A percentile compares a stretch with the other conserved stretches of the same genome.
These are phyloP conservation scores for Pichia cabralensis DNA, from an alignment of 805 yeast genomes.

Conservation along the genomic window DNA sequence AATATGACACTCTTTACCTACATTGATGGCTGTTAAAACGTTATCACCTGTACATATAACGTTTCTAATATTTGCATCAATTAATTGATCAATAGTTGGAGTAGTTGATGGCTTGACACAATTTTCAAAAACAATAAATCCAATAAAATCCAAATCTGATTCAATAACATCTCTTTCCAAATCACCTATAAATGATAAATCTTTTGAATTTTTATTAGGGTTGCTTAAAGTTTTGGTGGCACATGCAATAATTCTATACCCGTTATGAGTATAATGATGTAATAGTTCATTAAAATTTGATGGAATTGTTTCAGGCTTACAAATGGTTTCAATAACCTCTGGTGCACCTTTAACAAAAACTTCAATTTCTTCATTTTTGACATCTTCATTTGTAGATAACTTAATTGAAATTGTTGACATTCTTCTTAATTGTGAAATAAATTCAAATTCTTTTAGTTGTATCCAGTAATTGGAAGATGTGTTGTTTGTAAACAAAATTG, in stretches of 20 bases:
- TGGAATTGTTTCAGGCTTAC: constrained; percentile 66
- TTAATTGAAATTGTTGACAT: constrained; percentile 75
- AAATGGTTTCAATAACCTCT: constrained; percentile 75
- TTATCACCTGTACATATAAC: constrained; percentile 99
- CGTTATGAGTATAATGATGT: constrained; percentile 83
- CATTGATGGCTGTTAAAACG: constrained; percentile 87
- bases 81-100: constrained; percentile 47
- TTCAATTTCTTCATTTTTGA: constrained; percentile 19
- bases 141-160: constrained; percentile 58
- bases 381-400: constrained; percentile 11
- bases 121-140: constrained; percentile 89
- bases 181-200: constrained; percentile 41
- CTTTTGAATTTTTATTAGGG: constrained; percentile 16
- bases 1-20: constrained; percentile 75
- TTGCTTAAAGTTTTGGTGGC: constrained; percentile 41
- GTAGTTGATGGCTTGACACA: constrained; percentile 67
- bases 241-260: constrained; percentile 92
- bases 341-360: constrained; percentile 94
- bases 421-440: constrained; percentile 73
- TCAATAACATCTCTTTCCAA: constrained; percentile 60
- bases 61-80: constrained; percentile 65
- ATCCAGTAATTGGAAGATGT: constrained; percentile 20
- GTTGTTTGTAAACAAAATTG: constrained; percentile 35
- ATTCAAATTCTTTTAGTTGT: constrained; percentile 57
- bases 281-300: constrained; percentile 60